A percentile compares a stretch with the other conserved stretches of the same genome.
These are phyloP conservation scores for Penicillium sp. DNA, from an alignment of 2,329 filamentous ascomycete species.

Conservation along the genomic window DNA sequence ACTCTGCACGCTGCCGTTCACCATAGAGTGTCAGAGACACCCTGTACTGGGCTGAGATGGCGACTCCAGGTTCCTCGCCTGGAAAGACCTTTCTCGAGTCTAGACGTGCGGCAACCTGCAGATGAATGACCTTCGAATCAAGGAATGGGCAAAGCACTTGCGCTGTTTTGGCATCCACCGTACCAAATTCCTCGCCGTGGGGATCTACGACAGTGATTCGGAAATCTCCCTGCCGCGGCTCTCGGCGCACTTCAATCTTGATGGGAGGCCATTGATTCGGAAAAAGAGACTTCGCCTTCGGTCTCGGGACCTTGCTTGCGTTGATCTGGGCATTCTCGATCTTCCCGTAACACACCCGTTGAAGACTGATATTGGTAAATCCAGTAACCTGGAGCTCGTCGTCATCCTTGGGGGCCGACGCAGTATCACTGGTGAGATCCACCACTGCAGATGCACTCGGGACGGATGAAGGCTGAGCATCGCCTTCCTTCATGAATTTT, in stretches of 20 bases:
- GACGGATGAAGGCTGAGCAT: conserved; percentile 35
- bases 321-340: conserved; percentile 62
- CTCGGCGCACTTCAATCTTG: conserved; percentile 63
- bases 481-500: conserved; percentile 59
- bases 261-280: conserved; percentile 62
- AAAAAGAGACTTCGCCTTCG: conserved; percentile 51
- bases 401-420: conserved; percentile 28
- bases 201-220: conserved; percentile 69
- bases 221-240: conserved; percentile 49
- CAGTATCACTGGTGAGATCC: conserved; percentile 37
- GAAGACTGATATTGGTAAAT: conserved; percentile 55
- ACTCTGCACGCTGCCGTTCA: conserved; percentile 57
- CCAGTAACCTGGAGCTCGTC: conserved; percentile 43
- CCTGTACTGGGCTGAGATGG: conserved; percentile 55
- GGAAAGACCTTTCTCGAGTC: conserved; percentile 57
- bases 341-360: conserved; percentile 77
- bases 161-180: conserved; percentile 63
- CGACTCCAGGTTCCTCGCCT: conserved; percentile 59
- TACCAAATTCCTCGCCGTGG: conserved; percentile 65
- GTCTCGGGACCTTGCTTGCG: conserved; percentile 64
- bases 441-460: conserved; percentile 50
- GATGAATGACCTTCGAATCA: conserved; percentile 56
- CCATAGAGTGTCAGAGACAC: conserved; percentile 76
- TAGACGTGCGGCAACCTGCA: conserved; percentile 69
- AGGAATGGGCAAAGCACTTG: conserved; percentile 65